Conservation (phyloP, 768 basidiomycete genomes). For the Amanita muscaria region DNA sequence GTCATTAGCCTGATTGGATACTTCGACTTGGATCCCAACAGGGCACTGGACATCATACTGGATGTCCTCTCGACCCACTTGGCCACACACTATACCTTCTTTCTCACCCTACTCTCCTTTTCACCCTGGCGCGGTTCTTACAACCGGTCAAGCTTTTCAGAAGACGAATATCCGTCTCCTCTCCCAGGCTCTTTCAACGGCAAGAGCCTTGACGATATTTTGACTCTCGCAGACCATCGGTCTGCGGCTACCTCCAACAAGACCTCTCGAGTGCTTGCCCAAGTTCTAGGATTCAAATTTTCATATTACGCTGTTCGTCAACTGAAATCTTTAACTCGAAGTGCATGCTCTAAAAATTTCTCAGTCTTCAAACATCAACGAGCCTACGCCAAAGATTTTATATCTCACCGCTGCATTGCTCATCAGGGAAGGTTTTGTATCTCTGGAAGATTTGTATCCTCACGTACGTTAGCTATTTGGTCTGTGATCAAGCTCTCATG, state of each 20-base stretch:
- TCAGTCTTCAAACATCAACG: constrained; percentile 49
- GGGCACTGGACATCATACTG: constrained; percentile 87
- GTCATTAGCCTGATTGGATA: constrained; percentile 87
- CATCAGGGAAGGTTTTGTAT: constrained; percentile 84
- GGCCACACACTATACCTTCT: constrained; percentile 79
- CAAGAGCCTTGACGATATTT: constrained; percentile 60
- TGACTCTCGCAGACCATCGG: constrained; percentile 41
- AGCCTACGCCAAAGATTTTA: constrained; percentile 60
- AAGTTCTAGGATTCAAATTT: constrained; percentile 98
- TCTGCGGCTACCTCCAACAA: constrained; percentile 15
- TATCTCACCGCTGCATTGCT: constrained; percentile 80
- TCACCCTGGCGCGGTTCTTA: constrained; percentile 80
- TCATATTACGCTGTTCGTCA: constrained; percentile 71
- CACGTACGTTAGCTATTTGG: constrained; percentile 55
- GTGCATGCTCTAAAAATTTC: constrained; percentile 7
- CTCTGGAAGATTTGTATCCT: constrained; percentile 83
- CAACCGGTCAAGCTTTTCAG: constrained; percentile 22
- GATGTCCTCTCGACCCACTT: constrained; percentile 84
- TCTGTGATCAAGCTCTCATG: not conserved
- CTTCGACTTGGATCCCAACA: constrained; percentile 93
- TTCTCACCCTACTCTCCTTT: constrained; percentile 74
- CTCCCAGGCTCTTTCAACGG: constrained; percentile 37
- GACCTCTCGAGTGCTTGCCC: constrained; percentile 59
- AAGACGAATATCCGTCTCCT: constrained; percentile 31
- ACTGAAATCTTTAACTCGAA: not conserved